Base-by-base conservation (phyloP, 352 stramenopile genomes). In the Globisporangium cystogenes region DNA sequence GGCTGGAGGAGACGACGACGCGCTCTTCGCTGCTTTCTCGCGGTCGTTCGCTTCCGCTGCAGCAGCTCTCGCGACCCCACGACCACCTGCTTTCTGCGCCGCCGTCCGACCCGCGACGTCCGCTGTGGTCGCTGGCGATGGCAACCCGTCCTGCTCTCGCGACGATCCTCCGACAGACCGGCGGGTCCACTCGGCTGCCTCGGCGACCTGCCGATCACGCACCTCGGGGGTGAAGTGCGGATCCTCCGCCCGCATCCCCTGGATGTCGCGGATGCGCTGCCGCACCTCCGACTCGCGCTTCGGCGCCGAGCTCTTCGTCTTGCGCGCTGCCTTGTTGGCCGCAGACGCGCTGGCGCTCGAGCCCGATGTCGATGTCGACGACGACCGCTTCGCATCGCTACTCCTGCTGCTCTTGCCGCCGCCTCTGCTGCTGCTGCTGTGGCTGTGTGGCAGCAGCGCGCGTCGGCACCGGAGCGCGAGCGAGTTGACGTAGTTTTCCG, bases 401-500 rank as follows among this genome's bases (percentile, higher is more conserved):
- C 29, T 42, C 14, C 16, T 26, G 47, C 47, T 52, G 5, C 12
- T 33, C 23, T 21, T 31, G 15, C 16, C 24, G n/a, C 3, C 18
- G n/a, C 43, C 47, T 42, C 26, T 36, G n/a, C 46, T 16, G 36
- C 12, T 33, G 29, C 11, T 15, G 37, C 21, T n/a, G 24, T 5
- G 41, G 51, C 15, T 55, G 49, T 36, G 67, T 74, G 37, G 24
- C n/a, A 51, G 18, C 47, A 84, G 45, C 14, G 79, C 26, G 37
- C 72, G 68, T 7, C 60, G 65, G 23, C 68, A 75, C 20, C 62
- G 55, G 10, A 72, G 35, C 37, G 65, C 62, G 23, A 87, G 65
- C 20, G 63, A 54, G 3, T 64, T 70, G 24, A 89, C 68, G 53
- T 90, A 76, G 52, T 88, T 93, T 54, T 95, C 85, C 40, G 87